phyloP scores from a whole-genome alignment of 306 rosid genomes.

The Chamaecrista fasciculata region DNA sequence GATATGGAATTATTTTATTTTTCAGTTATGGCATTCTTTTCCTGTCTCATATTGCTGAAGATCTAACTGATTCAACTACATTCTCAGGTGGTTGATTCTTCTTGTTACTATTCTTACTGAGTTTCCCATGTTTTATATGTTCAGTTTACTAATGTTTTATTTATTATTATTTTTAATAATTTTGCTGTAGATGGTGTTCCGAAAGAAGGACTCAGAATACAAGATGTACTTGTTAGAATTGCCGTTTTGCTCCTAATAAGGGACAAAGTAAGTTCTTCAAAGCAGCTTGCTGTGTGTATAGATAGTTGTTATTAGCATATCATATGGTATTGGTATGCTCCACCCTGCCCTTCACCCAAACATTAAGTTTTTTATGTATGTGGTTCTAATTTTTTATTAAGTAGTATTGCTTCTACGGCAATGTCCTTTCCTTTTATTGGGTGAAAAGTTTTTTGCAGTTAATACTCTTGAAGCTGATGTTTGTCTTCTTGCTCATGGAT shows the following conservation, averaged over 20 bases:
- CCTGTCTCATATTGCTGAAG: constrained; percentile 88
- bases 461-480: constrained; percentile 22
- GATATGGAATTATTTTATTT: constrained; percentile 15
- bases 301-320: not conserved
- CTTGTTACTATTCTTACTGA: constrained; percentile 4
- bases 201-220: constrained; percentile 91
- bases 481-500: constrained; percentile 13
- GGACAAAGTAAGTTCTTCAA: constrained; percentile 69
- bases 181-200: constrained; percentile 88
- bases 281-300: constrained; percentile 2
- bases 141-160: constrained; percentile 14
- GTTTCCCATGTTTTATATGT: constrained; percentile 18
- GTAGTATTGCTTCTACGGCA: too few species aligned
- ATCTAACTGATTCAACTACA: constrained; percentile 64
- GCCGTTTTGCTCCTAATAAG: constrained; percentile 69
- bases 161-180: constrained; percentile 20
- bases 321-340: constrained; percentile 11
- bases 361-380: not conserved
- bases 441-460: constrained; percentile 13
- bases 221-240: constrained; percentile 87
- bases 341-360: not conserved
- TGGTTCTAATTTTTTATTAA: not conserved
- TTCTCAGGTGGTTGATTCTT: constrained; percentile 71
- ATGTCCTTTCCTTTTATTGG: not conserved
- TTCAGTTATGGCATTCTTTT: constrained; percentile 83